Conservation (phyloP, 139 green algal species). For the Mesotaenium endlicherianum region DNA sequence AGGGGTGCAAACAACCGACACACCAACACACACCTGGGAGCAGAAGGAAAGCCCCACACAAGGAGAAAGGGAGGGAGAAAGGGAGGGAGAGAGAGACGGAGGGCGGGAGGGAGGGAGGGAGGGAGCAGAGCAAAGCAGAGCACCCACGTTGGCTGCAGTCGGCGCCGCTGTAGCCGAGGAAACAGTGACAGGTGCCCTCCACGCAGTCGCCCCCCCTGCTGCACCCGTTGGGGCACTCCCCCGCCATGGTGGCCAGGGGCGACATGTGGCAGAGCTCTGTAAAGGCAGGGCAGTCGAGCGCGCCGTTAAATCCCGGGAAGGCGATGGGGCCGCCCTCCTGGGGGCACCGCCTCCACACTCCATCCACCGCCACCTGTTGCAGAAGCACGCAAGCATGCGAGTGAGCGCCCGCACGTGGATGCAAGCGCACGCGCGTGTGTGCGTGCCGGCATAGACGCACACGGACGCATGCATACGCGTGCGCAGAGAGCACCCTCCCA, state of each 20-base stretch:
- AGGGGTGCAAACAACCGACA: too few relatives aligned
- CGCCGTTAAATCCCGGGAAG: conserved; percentile 10
- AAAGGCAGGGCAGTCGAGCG: conserved; percentile 3
- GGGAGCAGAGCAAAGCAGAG: not conserved
- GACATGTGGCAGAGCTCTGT: not conserved
- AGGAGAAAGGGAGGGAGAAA: too few relatives aligned
- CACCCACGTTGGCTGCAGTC: conserved; percentile 25
- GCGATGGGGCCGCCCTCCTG: conserved; percentile 1
- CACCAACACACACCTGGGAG: too few relatives aligned
- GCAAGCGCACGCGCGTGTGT: too few relatives aligned
- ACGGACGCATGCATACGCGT: not conserved
- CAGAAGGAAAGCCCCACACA: too few relatives aligned
- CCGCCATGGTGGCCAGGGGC: not conserved
- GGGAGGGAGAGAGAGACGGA: not conserved
- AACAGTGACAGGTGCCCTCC: conserved; percentile 13
- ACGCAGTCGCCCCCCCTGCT: conserved; percentile 12
- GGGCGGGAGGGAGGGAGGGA: not conserved
- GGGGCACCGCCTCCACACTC: not conserved
- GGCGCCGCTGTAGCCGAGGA: not conserved
- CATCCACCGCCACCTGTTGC: conserved; percentile 20
- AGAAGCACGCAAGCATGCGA: too few relatives aligned
- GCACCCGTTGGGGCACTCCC: conserved; percentile 10
- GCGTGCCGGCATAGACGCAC: too few relatives aligned
- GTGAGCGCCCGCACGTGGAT: too few relatives aligned
- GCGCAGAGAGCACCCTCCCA: too few relatives aligned